Percentiles rank a stretch among this genome's conserved stretches.
These are phyloP conservation scores for Prunella vulgaris DNA, from an alignment of 257 asterid genomes.

Conservation along the genomic window DNA sequence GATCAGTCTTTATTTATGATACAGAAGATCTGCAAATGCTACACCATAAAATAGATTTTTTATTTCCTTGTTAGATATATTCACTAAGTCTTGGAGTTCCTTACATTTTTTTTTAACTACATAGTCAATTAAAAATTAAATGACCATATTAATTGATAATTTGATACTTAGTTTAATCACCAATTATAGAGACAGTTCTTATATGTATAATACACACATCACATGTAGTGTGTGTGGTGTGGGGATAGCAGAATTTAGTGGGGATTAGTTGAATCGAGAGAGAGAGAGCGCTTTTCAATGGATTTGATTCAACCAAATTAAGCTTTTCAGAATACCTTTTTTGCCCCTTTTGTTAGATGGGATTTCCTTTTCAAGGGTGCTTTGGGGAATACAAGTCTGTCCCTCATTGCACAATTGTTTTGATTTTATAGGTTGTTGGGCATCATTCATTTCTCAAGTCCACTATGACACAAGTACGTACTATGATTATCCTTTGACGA, in stretches of 20 bases:
- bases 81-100: too few relatives aligned
- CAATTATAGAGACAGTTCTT: not conserved
- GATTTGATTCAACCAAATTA: conserved; percentile 23
- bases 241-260: conserved; percentile 23
- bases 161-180: not conserved
- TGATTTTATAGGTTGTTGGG: conserved; percentile 7
- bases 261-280: not conserved
- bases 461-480: not conserved
- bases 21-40: too few relatives aligned
- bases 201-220: not conserved
- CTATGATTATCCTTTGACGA: not conserved
- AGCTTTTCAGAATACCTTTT: conserved; percentile 12
- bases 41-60: too few relatives aligned
- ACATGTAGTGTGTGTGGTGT: not conserved
- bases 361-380: conserved; percentile 26
- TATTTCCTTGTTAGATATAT: not conserved
- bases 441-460: not conserved
- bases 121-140: too few relatives aligned
- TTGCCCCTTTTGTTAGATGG: conserved; percentile 21
- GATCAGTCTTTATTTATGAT: too few relatives aligned
- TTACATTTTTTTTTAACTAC: not conserved
- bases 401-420: conserved; percentile 7
- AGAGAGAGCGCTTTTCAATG: conserved; percentile 3
- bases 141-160: too few relatives aligned
- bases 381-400: not conserved